Evolutionary conservation across 768 basidiomycete species (phyloP).

Genomic region (Russula olivacea): DNA sequence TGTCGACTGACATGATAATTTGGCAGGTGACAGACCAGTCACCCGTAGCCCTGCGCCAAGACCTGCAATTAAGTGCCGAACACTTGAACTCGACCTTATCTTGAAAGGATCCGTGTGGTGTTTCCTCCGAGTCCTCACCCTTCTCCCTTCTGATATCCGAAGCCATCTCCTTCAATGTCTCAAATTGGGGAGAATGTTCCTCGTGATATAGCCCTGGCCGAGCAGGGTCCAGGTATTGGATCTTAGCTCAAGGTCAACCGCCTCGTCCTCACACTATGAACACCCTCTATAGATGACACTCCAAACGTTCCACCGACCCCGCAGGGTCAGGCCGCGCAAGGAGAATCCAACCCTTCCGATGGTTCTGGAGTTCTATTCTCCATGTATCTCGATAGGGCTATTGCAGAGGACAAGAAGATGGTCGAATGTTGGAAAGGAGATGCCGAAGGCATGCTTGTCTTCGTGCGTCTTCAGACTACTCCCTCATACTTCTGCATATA

Average conservation of each 20-base stretch:
- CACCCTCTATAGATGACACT: not conserved
- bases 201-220: not conserved
- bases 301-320: not conserved
- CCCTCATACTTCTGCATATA: not conserved
- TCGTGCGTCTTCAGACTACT: not conserved
- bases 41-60: no score
- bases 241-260: not conserved
- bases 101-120: not conserved
- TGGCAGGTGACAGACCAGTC: no score
- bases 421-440: slow-evolving; percentile 21
- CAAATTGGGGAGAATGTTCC: not conserved
- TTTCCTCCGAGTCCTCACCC: not conserved
- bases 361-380: slow-evolving; percentile 14
- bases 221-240: not conserved
- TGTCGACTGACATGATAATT: no score
- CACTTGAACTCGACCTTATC: not conserved
- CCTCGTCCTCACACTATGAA: not conserved
- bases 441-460: slow-evolving; percentile 20
- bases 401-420: slow-evolving; percentile 12
- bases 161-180: not conserved
- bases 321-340: not conserved
- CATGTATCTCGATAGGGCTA: slow-evolving; percentile 16
- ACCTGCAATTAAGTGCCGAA: not conserved
- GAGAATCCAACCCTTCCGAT: not conserved
- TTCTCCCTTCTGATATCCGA: not conserved